Base-by-base conservation (phyloP, 495 filamentous ascomycete species). In the Bombardia bombarda region DNA sequence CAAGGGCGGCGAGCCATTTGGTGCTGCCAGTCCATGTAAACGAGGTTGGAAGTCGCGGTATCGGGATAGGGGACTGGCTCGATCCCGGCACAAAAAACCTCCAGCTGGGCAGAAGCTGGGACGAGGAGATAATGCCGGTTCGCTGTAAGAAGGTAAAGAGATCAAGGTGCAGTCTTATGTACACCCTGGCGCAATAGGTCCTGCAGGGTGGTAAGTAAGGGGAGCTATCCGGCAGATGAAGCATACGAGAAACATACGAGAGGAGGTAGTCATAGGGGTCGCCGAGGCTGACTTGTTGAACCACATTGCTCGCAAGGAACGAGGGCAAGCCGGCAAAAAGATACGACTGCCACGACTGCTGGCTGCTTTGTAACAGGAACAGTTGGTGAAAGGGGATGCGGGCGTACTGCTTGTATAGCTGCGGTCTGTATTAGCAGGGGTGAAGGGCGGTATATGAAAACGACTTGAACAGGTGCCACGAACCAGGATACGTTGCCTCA, bases 21-120 rank as follows among this genome's bases (percentile, higher is more conserved):
- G 47, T 13, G 10, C 66, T 17, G 35, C 45, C 51, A 9, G 38
- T 19, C 4, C 46, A 36, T 18, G 47, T 39, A 9, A 62, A 43
- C 0, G 57, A 51, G 22, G 50, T 46, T 1, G 58, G 57, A 3
- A 61, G 43, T 0, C 57, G 57, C 5, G 67, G 67, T 3, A 70
- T 39, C 2, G 46, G 40, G 28, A 79, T 62, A 2, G 69, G 73
- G 2, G 74, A 77, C 3, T 55, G 32, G 34, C 51, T 52, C 19
- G 66, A 63, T 20, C 75, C 77, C 1, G 72, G 73, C 26, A 77
- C 55, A 40, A 76, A 73, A 24, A 69, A 77, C 13, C 45, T 50
- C 23, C 55, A 55, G 32, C 52, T 58, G 0, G 74, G 74, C 13
- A 78, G 43, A 34, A 49, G 56, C 6, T 49, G 50, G 14, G 55